These are phyloP conservation scores for Apiospora kogelbergensis DNA, from an alignment of 2,329 filamentous ascomycete species.

Conservation along the genomic window DNA sequence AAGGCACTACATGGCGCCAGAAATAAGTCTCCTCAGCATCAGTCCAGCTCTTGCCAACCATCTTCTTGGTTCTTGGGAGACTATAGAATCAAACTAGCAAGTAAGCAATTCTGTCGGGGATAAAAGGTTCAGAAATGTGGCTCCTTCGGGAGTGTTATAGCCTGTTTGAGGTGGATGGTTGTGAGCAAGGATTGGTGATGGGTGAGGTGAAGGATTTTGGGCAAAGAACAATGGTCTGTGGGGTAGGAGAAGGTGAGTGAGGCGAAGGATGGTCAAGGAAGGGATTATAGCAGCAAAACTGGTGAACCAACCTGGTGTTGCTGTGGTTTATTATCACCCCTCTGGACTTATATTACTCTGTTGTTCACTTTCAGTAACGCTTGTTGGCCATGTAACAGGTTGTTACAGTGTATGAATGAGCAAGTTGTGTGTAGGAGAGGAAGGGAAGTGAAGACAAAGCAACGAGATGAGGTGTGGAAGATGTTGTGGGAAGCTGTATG, in stretches of 20 bases:
- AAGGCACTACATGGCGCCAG: conserved; percentile 42
- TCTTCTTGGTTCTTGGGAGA: conserved; percentile 23
- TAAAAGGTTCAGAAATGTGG: too few species aligned
- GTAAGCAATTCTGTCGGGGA: neutral
- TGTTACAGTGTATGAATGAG: neutral
- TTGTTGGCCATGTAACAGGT: neutral
- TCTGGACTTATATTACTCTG: neutral
- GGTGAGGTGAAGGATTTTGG: neutral
- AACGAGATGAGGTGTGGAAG: neutral
- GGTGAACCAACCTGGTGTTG: neutral
- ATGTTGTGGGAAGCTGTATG: neutral
- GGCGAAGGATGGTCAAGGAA: neutral
- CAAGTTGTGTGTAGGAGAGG: neutral
- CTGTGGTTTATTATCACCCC: neutral
- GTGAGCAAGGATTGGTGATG: too few species aligned
- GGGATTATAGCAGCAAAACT: neutral
- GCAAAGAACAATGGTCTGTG: neutral
- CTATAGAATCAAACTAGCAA: neutral
- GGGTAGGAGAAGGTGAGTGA: neutral
- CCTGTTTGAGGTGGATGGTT: neutral
- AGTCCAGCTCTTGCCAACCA: conserved; percentile 54
- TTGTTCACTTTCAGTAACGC: neutral
- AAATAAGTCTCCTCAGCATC: conserved; percentile 48
- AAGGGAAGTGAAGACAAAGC: neutral
- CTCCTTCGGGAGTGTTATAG: too few species aligned